Base-by-base conservation (phyloP, 2,329 filamentous ascomycete species). In the Fusarium concolor region DNA sequence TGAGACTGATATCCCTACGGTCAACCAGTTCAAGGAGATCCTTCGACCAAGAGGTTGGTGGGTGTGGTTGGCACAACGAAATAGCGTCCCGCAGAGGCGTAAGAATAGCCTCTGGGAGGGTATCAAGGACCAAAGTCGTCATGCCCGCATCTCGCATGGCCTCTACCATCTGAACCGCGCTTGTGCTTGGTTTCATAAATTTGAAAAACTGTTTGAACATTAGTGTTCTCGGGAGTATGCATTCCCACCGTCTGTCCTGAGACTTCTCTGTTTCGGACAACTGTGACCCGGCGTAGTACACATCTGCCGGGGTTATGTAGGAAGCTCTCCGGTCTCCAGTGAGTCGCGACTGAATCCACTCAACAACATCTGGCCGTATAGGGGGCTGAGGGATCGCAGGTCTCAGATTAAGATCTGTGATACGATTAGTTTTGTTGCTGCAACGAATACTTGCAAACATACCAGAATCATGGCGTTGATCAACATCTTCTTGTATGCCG, bases 21-120 rank as follows among this genome's bases (percentile, higher is more conserved):
- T 92, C 91, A 14, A 97, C 88, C 7, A 97, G 82, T 54, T 89
- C 85, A 15, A 97, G 84, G 8, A 97, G 81, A 2, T 88, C 85
- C 41, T 85, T 85, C 15, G 87, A 84, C 94, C 95, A 98, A 2
- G 85, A 87, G 1, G 89, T 86, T 11, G 94, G 92, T 18, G 95
- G 95, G 62, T 89, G 87, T n/a, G 89, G 87, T 76, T 97, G 94
- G 68, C 93, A 97, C 66, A 89, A 86, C n/a, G 90, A 87, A 39
- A 98, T 93, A 7, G 91, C 89, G 79, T 98, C 94, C 75, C 91
- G 90, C 15, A 98, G 83, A 0, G 92, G 91, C 3, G 90, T 87
- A 54, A 92, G 86, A n/a, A 97, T 84, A 26, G 92, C 89, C 77
- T 97, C 93, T 3, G 96, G 95, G 2, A 98, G 82, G 1, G 92